Evolutionary conservation across 164 flowering plant species (phyloP), one percentile per base, ranked within the genome.

Genomic region (Vitis riparia): DNA sequence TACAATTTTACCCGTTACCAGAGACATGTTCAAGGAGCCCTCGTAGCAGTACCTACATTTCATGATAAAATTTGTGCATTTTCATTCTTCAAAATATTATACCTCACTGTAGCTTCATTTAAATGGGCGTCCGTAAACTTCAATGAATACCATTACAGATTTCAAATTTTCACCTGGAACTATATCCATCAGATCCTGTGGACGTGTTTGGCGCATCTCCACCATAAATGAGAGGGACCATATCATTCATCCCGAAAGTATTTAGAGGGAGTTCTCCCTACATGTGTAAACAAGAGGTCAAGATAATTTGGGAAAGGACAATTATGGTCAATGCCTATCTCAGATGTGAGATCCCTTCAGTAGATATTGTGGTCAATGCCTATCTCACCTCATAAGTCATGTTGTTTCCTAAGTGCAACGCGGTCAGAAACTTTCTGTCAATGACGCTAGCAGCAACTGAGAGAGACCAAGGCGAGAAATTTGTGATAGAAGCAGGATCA

Each of bases 391-490:
- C 64, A 51, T 73, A 51, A 5, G 64, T 30, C 51, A 9, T 52
- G 11, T 66, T 64, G 65, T 78, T 62, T 14, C 85, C 85, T 3
- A 79, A 66, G 12, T 51, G 59, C 48, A 82, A 65, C 66, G 66
- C 67, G 59, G 66, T 70, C 0, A 64, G 5, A 37, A 79, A 63
- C 51, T 60, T 73, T 1, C 85, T 73, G 51, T 79, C 85, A 2
- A 56, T 79, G 60, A 70, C 71, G 71, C 83, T 77, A 7, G 83
- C 85, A 30, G 76, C 85, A 0, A 79, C 85, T 0, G 73, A 50
- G 17, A 79, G 60, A 16, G 49, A 17, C 81, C 85, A 79, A 1
- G 81, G 82, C 5, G 81, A 71, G 29, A 60, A 37, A 57, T 68
- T 77, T 5, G 49, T 2, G 11, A 65, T 48, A 0, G 73, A 15